Evolutionary conservation across 2,329 filamentous ascomycete species (phyloP).

Genomic region (Cladosporium velox): DNA sequence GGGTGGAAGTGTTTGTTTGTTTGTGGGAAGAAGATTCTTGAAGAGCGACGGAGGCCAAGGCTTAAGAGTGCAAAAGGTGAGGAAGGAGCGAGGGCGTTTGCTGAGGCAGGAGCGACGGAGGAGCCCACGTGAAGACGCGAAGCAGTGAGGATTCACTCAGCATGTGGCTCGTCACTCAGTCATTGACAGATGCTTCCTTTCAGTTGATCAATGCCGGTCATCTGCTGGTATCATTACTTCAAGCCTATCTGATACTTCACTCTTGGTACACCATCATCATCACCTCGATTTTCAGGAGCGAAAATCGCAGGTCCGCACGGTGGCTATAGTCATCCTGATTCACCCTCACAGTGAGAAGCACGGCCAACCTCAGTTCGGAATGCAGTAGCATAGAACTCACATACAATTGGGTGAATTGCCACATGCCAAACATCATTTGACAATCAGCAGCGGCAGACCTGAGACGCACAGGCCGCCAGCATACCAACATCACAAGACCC

Average conservation of each 20-base stretch:
- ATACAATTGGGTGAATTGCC: not conserved
- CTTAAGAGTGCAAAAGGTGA: conserved; percentile 3
- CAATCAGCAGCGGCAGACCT: not conserved
- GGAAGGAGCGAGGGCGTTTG: conserved; percentile 14
- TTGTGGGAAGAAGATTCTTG: not conserved
- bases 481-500: not conserved
- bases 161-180: not conserved
- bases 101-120: not conserved
- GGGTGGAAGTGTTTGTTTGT: not conserved
- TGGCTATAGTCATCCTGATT: not conserved
- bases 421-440: not conserved
- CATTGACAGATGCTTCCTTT: not conserved
- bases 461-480: not conserved
- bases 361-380: not conserved
- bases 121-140: not conserved
- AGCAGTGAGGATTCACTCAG: not conserved
- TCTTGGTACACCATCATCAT: not conserved
- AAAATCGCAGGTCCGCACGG: not conserved
- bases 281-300: not conserved
- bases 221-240: not conserved
- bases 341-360: not conserved
- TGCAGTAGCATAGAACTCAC: not conserved
- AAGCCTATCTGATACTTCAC: not conserved
- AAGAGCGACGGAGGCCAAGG: not conserved
- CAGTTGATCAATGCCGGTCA: not conserved